Evolutionary conservation across 768 basidiomycete species (phyloP), one percentile per base, ranked within the genome.

Genomic region (Lactarius evosmus): DNA sequence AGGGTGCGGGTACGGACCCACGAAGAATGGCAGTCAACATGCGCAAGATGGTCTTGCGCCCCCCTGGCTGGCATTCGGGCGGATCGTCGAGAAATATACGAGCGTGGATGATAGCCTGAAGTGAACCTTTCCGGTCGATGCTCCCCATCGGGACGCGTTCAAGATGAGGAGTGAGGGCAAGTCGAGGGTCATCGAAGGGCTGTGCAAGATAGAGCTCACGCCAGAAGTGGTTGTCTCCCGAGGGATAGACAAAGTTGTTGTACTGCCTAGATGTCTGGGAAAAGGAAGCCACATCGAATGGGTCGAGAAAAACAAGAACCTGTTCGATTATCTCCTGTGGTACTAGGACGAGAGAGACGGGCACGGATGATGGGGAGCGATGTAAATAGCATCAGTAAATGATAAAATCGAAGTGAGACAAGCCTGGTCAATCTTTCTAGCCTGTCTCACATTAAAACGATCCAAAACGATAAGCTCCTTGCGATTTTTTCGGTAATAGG

Each of bases 171-270:
- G 77, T 78, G 6, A 82, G 69, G 52, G 84, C 80, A n/a, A 59
- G 57, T 9, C 84, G 75, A 1, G 84, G 87, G 68, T 91, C 87
- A 63, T 91, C 89, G 61, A 88, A 78, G 0, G 81, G 78, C 61
- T 84, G 81, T 0, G 74, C 68, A 49, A 91, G 84, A 72, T 89
- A 91, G 6, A 91, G 77, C 9, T 73, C 75, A 8, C 86, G 80
- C 89, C 89, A 91, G 40, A 89, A 74, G 54, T 82, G 75, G 30
- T 75, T 75, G 66, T 82, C 78, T 8, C 74, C 73, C 2, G 77
- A 66, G 49, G 71, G 58, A 67, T 87, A 85, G 27, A 89, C 72
- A 62, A 85, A 66, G 3, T 67, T 69, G 60, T 76, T 73, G 56
- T 82, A 75, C 17, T 69, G 65, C 4, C 73, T 75, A 67, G 81